These are phyloP conservation scores for Wickerhamiella cacticola DNA, from an alignment of 805 yeast species.

Conservation along the genomic window DNA sequence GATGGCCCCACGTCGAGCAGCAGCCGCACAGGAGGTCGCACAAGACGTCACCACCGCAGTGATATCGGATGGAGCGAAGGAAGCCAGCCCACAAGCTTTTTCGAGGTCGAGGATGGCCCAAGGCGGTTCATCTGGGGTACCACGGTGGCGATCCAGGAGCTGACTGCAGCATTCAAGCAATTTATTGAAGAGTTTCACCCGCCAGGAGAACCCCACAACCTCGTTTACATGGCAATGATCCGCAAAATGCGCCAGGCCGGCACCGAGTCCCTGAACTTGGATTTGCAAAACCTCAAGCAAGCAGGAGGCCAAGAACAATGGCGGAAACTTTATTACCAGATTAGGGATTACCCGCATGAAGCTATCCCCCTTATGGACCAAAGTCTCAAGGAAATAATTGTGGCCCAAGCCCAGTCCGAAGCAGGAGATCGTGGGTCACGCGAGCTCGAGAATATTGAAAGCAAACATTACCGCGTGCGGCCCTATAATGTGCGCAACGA, in stretches of 20 bases:
- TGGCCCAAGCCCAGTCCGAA: slow-evolving; percentile 32
- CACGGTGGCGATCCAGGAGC: slow-evolving; percentile 83
- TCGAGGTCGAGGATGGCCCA: slow-evolving; percentile 43
- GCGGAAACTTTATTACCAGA: slow-evolving; percentile 67
- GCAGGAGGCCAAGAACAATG: slow-evolving; percentile 52
- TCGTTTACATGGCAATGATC: slow-evolving; percentile 61
- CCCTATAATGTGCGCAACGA: slow-evolving; percentile 38
- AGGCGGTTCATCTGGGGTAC: slow-evolving; percentile 97
- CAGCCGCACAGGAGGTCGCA: background rate
- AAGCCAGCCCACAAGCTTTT: background rate
- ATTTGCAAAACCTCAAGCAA: slow-evolving; percentile 56
- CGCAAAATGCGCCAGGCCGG: slow-evolving; percentile 68
- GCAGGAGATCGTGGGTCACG: slow-evolving; percentile 13
- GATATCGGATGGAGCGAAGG: slow-evolving; percentile 10
- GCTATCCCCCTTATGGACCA: slow-evolving; percentile 97
- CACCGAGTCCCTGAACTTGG: slow-evolving; percentile 70
- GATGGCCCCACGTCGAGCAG: background rate
- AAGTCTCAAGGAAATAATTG: slow-evolving; percentile 79
- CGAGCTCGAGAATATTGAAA: slow-evolving; percentile 58
- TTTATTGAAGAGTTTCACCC: slow-evolving; percentile 75
- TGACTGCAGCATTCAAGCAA: slow-evolving; percentile 64
- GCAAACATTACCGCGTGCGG: slow-evolving; percentile 71
- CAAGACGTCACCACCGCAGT: background rate
- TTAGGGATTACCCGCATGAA: slow-evolving; percentile 90
- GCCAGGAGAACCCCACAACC: slow-evolving; percentile 58